Evolutionary conservation across 192 early-diverging fungal genomes (phyloP).

Genomic region (Entomortierella lignicola): DNA sequence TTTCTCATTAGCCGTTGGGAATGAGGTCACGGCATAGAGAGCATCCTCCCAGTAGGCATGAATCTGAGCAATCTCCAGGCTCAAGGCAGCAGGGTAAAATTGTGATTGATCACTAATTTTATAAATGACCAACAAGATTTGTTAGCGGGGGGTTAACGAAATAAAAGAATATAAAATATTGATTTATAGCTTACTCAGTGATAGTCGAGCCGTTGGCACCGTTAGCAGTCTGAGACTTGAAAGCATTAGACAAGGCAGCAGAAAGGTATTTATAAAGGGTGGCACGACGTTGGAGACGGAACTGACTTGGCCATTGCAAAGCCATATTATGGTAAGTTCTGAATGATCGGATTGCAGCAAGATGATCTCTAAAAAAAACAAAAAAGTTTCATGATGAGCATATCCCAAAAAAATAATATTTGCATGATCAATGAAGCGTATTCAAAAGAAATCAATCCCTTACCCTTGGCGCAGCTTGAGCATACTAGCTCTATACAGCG

Average conservation of each 20-base stretch:
- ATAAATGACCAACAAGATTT: not conserved
- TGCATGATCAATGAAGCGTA: not conserved
- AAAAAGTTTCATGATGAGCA: not conserved
- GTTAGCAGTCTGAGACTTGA: conserved; percentile 2
- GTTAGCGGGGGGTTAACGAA: too few species aligned
- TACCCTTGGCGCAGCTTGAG: conserved; percentile 60
- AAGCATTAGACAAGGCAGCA: conserved; percentile 1
- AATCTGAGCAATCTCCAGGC: conserved; percentile 58
- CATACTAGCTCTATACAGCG: conserved; percentile 76
- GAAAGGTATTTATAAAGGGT: conserved; percentile 26
- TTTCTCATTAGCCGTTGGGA: conserved; percentile 71
- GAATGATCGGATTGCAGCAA: conserved; percentile 38
- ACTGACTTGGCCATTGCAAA: conserved; percentile 23
- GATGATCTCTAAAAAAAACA: conserved; percentile 18
- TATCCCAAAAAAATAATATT: not conserved
- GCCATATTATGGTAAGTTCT: conserved; percentile 32
- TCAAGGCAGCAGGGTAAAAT: conserved; percentile 47
- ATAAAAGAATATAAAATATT: not conserved
- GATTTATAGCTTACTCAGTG: conserved; percentile 12
- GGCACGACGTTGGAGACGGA: conserved; percentile 31
- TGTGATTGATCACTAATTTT: conserved; percentile 28
- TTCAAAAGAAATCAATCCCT: not conserved
- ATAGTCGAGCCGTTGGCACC: conserved; percentile 1
- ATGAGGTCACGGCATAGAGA: conserved; percentile 62
- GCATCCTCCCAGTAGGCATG: conserved; percentile 72